Evolutionary conservation across 257 asterid genomes (phyloP).

Genomic region (Nicotiana obtusifolia): DNA sequence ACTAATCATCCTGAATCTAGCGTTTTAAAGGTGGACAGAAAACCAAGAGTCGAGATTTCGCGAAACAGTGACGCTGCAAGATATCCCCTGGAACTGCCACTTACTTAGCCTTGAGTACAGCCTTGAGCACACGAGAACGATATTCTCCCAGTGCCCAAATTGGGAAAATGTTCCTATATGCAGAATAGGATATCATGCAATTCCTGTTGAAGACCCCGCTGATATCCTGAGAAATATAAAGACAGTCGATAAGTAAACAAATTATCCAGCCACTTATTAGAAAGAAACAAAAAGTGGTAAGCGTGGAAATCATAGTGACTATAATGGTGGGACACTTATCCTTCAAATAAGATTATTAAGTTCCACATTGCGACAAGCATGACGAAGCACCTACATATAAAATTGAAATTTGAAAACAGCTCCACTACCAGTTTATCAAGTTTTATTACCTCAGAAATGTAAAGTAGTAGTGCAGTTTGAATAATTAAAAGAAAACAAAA

Average conservation of each 20-base stretch:
- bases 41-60: background rate
- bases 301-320: background rate
- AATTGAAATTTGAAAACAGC: background rate
- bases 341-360: background rate
- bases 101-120: constrained; percentile 45
- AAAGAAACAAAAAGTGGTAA: background rate
- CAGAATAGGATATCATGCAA: constrained; percentile 91
- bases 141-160: constrained; percentile 97
- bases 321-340: background rate
- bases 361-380: background rate
- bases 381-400: background rate
- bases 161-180: constrained; percentile 83
- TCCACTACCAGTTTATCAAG: background rate
- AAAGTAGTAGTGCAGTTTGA: background rate
- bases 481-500: background rate
- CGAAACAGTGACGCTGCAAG: background rate
- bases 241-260: background rate
- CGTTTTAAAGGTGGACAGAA: background rate
- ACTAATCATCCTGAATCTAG: background rate
- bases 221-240: constrained; percentile 51
- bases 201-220: constrained; percentile 88
- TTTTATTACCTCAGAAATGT: background rate
- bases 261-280: background rate
- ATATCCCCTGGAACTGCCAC: background rate
- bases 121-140: constrained; percentile 38